Base-by-base conservation (phyloP, 225 moss, liverwort and hornwort genomes). In the Sphagnum contortum region DNA sequence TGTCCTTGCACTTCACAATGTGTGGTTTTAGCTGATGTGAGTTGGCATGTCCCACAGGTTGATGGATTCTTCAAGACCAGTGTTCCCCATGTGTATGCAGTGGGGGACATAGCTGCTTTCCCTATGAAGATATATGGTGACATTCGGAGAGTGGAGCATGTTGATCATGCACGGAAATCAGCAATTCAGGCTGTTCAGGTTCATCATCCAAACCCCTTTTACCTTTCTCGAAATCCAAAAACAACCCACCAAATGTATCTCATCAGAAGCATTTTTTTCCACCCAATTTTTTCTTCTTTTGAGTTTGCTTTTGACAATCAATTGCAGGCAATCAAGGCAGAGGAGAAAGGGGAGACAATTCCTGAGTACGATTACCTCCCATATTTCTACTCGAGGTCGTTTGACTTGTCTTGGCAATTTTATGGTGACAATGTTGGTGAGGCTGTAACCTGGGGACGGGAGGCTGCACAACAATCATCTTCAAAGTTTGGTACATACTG, bases 131-230 rank as follows among this genome's bases (percentile, higher is more conserved):
- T 89, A 47, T 94, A 82, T 49, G 73, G 77, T 59, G 88, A 95
- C 9, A 14, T 59, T 68, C 77, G 86, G 64, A 86, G 95, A 63
- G 92, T 95, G 57, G 95, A 95, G 71, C 95, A 95, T 64, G 95
- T 95, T 1, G 89, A 91, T 80, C 89, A 95, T 57, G 89, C 89
- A 60, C 88, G 92, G 49, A 95, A 95, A 64, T 92, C 95, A 52
- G 85, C 88, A 57, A 81, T 88, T 68, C 95, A 95, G 64, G 95
- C 95, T 53, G 92, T 92, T 3, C 90, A 91, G 87, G 94, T 94
- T 54, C 60, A 61, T 53, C 3, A 29, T 52, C 48, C 8, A 53
- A 14, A 4, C 46, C 5, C 52, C 50, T 45, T 65, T 45, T 8
- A 50, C 56, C 56, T 57, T 4, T 13, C 13, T 57, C 11, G 5